Conservation (phyloP, 2,329 filamentous ascomycete genomes). For the Falciphora oryzae region DNA sequence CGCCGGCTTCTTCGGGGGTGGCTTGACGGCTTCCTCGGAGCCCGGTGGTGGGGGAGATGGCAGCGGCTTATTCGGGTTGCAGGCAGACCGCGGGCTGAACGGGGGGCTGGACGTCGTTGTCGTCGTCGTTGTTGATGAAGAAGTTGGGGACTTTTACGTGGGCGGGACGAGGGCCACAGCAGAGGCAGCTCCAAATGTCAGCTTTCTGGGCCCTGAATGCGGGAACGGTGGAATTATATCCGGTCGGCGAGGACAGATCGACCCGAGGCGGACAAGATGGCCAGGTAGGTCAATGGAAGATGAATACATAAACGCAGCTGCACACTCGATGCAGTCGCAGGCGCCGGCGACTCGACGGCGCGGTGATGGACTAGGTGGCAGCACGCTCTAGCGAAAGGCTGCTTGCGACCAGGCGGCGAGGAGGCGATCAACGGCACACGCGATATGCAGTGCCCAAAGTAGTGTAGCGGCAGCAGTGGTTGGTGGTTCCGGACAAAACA, state of each 20-base stretch:
- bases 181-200: neutral
- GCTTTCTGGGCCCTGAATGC: neutral
- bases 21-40: constrained; percentile 33
- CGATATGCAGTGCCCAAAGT: constrained; percentile 1
- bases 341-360: neutral
- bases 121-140: neutral
- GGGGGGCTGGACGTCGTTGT: neutral
- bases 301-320: neutral
- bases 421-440: neutral
- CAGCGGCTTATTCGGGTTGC: constrained; percentile 51
- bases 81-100: constrained; percentile 28
- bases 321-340: neutral
- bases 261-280: neutral
- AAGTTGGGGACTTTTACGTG: neutral
- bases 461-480: neutral
- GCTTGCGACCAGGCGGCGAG: neutral
- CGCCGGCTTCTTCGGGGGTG: constrained; percentile 33
- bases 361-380: neutral
- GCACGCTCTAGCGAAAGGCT: neutral
- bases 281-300: neutral
- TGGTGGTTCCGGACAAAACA: neutral
- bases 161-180: neutral
- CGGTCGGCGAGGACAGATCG: neutral
- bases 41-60: constrained; percentile 45
- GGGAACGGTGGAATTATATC: neutral